Percentiles rank a stretch among this genome's conserved stretches.
These are phyloP conservation scores for Nannochloris sp. DNA, from an alignment of 139 green algal genomes.

Conservation along the genomic window DNA sequence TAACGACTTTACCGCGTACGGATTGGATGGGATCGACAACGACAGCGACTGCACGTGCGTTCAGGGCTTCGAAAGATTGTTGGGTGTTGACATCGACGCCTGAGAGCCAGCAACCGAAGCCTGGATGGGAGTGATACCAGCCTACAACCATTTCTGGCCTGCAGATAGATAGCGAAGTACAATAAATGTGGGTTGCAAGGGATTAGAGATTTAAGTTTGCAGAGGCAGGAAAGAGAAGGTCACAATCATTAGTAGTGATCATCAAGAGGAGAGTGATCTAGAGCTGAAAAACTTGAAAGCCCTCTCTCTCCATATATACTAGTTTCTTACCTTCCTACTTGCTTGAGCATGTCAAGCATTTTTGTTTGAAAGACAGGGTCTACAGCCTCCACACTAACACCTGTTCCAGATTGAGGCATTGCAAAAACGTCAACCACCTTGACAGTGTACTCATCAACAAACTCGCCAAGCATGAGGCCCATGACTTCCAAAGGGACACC, in stretches of 20 bases:
- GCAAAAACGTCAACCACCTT: conserved; percentile 98
- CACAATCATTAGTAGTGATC: background rate
- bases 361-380: conserved; percentile 99
- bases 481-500: conserved; percentile 99
- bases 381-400: conserved; percentile 95
- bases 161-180: conserved; percentile 15
- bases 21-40: conserved; percentile 97
- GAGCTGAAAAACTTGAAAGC: background rate
- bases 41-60: conserved; percentile 91
- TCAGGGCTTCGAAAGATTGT: conserved; percentile 96
- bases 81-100: conserved; percentile 99
- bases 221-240: too few species aligned
- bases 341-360: conserved; percentile 99
- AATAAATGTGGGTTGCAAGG: background rate
- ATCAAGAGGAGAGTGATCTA: background rate
- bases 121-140: conserved; percentile 98
- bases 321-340: conserved; percentile 69
- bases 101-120: conserved; percentile 99
- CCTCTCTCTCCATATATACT: too few species aligned
- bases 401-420: conserved; percentile 97
- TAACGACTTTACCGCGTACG: conserved; percentile 96
- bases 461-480: conserved; percentile 99
- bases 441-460: conserved; percentile 99
- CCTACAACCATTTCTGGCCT: conserved; percentile 99
- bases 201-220: background rate